Evolutionary conservation across 2,329 filamentous ascomycete species (phyloP), one percentile per base, ranked within the genome.

Genomic region (Pseudogymnoascus sp.): DNA sequence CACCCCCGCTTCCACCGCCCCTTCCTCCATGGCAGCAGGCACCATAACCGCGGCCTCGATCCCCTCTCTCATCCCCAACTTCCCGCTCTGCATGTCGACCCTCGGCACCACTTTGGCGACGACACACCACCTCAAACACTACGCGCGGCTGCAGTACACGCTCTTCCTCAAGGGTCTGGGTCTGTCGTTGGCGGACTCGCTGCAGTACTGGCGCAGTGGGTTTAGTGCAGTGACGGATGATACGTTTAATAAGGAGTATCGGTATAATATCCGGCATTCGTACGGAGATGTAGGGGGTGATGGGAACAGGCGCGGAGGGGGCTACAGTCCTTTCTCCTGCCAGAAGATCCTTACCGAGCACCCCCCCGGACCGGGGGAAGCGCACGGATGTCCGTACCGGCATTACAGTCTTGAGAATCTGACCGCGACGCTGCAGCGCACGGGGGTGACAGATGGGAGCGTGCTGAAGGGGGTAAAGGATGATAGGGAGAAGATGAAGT

Each of bases 221-320:
- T 97, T 99, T 82, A 86, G 86, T 73, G 89, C 91, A 68, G 85
- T 95, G 66, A 92, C 90, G 0, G 94, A 97, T 71, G 93, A 97
- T 70, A 88, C 88, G 37, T 99, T 97, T 82, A 95, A 95, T 76
- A 97, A 97, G 72, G 92, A 97, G 73, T 97, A 99, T 77, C 84
- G 90, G 49, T 99, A 99, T 81, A 97, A 99, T 73, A 85, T 97
- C 63, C 89, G 92, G n/a, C 93, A 99, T 80, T 76, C 81, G 0
- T 99, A 97, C 74, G 94, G 94, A 67, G 93, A 97, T 70, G 94
- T 97, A 0, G 94, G 94, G 62, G 93, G 93, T 63, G 93, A 97
- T 75, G 82, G 86, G 19, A 97, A 96, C 72, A 84, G 93, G 33
- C 85, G 93, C 61, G 89, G 92, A 43, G 84, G 89, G 62, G 93